These are phyloP conservation scores for Chlamydomonas reinhardtii DNA, from an alignment of 163 green algal species.

Conservation along the genomic window DNA sequence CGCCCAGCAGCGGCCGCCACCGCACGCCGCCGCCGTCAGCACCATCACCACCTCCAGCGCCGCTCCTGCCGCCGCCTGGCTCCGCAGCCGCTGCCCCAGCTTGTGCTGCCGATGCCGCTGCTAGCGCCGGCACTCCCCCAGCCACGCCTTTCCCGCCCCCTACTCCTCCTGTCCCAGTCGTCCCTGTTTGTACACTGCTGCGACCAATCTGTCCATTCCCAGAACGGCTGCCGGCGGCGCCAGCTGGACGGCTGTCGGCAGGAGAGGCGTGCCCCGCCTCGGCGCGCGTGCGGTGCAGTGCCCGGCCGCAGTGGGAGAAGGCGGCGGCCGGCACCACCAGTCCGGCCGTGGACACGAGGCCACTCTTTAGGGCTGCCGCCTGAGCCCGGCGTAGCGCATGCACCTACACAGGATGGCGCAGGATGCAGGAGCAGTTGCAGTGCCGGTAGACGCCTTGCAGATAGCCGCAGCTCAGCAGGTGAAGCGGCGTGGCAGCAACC, in stretches of 20 bases:
- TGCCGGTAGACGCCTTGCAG: too few relatives aligned
- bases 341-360: neutral
- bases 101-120: neutral
- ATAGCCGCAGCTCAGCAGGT: too few relatives aligned
- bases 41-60: neutral
- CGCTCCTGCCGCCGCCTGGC: neutral
- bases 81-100: neutral
- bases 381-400: neutral
- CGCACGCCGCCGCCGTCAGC: neutral
- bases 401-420: neutral
- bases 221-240: neutral
- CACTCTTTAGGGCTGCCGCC: neutral
- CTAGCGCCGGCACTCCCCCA: too few relatives aligned
- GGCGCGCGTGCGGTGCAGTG: neutral
- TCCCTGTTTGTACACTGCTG: too few relatives aligned
- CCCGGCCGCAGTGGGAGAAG: neutral
- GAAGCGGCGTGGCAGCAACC: too few relatives aligned
- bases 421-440: too few relatives aligned
- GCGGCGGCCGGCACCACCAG: slow-evolving; percentile 32
- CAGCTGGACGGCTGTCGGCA: neutral
- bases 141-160: too few relatives aligned
- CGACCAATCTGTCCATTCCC: too few relatives aligned
- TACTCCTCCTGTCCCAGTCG: too few relatives aligned
- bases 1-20: neutral
- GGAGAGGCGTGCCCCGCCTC: too few relatives aligned